Conservation (phyloP, 306 rosid genomes). For the Pyrus betulifolia region DNA sequence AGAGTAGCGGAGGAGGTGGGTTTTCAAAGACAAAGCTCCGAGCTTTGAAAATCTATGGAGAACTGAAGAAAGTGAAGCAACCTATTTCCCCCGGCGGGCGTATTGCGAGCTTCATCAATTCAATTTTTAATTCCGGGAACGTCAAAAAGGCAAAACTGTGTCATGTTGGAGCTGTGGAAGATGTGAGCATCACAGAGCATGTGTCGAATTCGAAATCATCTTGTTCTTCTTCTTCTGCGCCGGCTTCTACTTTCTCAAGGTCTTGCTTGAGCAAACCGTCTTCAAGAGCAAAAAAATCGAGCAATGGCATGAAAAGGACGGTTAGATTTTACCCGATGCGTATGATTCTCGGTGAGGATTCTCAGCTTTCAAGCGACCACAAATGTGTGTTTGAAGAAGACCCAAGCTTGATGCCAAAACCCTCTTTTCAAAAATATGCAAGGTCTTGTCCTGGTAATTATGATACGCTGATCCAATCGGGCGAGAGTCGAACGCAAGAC, state of each 20-base stretch:
- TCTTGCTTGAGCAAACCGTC: conserved; percentile 57
- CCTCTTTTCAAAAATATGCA: conserved; percentile 21
- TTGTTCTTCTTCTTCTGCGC: conserved; percentile 22
- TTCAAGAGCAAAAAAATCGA: conserved; percentile 31
- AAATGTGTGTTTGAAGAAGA: conserved; percentile 33
- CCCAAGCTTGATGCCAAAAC: conserved; percentile 33
- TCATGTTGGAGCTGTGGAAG: conserved; percentile 58
- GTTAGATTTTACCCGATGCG: conserved; percentile 50
- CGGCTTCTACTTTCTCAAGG: conserved; percentile 41
- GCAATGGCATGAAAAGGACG: conserved; percentile 37
- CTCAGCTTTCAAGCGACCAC: conserved; percentile 20
- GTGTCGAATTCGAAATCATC: conserved; percentile 27
- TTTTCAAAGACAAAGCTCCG: conserved; percentile 43
- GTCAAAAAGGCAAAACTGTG: conserved; percentile 75
- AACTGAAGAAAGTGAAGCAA: conserved; percentile 62
- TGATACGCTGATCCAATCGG: neutral
- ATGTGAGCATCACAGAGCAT: conserved; percentile 40
- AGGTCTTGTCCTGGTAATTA: conserved; percentile 16
- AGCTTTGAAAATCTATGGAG: conserved; percentile 51
- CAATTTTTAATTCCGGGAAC: conserved; percentile 56
- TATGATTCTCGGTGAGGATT: conserved; percentile 56
- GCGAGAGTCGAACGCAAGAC: neutral
- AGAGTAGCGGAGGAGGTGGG: conserved; percentile 24
- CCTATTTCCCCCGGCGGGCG: conserved; percentile 64
- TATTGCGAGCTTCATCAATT: conserved; percentile 47